Base-by-base conservation (phyloP, 805 yeast species). In the Pichia rugopelliculosa region DNA sequence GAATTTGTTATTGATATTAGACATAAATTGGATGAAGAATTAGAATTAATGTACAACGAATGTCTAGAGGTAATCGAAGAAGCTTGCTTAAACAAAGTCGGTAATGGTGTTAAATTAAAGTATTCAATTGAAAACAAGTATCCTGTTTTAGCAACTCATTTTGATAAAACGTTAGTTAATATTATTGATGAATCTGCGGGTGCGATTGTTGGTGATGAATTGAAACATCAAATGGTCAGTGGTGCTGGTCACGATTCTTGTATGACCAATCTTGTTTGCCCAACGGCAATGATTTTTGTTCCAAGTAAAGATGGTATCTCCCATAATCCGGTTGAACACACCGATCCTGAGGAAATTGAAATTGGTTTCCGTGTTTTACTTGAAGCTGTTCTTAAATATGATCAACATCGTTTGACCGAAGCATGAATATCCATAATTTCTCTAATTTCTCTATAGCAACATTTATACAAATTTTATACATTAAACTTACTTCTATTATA, bases 241-340 rank as follows among this genome's bases (percentile, higher is more conserved):
- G 88, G 90, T 25, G 87, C 89, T 6, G 87, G 86, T 11, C 90
- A 83, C 54, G 90, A 83, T 58, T 79, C 86, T 8, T 80, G 87
- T 55, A 71, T 75, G 21, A 78, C 84, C 2, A 70, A 77, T 9
- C 56, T 66, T 6, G 68, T 71, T 41, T 74, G 77, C 37, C 89
- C 90, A 37, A 82, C 89, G 0, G 76, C 87, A 2, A 83, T 83
- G 88, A 76, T 83, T 30, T 83, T 83, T 59, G 78, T 82, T 56
- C 89, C 90, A 8, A 75, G 83, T 26, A 74, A 67, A 53, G 82
- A 78, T 56, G 88, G 88, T 22, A 68, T 82, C 36, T 74, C 81
- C 23, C 89, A 83, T 60, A 80, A 80, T 60, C 84, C 82, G 10
- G 75, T 71, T 46, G 89, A 83, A 56, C 82, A 79, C 58, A 72